These are phyloP conservation scores for Rhodotorula sp. DNA, from an alignment of 1,284 basidiomycete species.

Conservation along the genomic window DNA sequence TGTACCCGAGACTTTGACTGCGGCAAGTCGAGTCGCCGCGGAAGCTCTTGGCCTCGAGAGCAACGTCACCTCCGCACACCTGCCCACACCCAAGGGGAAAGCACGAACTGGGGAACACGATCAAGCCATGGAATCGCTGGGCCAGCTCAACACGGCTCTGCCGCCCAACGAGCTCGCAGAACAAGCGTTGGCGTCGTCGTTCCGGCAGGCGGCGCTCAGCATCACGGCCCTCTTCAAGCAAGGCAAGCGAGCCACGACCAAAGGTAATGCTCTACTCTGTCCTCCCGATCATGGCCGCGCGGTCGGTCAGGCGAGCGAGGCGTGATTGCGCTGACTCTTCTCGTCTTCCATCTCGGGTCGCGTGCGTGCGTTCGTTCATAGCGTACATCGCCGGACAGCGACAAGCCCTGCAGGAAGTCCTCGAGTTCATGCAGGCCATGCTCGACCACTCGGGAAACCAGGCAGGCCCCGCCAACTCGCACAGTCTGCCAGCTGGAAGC, in stretches of 20 bases:
- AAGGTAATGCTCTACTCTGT: slow-evolving; percentile 18
- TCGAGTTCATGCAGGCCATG: slow-evolving; percentile 39
- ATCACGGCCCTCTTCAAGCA: slow-evolving; percentile 38
- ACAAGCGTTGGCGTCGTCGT: slow-evolving; percentile 21
- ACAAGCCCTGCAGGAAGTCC: slow-evolving; percentile 40
- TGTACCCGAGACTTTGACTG: not conserved
- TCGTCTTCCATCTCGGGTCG: not conserved
- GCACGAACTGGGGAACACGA: no score
- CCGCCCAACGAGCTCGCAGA: slow-evolving; percentile 20
- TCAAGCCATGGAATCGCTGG: slow-evolving; percentile 32
- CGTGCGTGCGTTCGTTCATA: not conserved
- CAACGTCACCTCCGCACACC: not conserved
- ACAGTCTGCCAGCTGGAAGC: no score
- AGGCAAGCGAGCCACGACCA: slow-evolving; percentile 30
- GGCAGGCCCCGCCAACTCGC: not conserved
- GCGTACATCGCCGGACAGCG: slow-evolving; percentile 39
- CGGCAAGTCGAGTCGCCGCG: not conserved
- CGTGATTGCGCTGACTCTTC: no score
- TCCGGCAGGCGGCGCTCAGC: slow-evolving; percentile 32
- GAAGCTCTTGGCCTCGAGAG: not conserved
- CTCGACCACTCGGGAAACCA: slow-evolving; percentile 30
- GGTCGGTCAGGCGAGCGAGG: not conserved
- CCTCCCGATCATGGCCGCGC: no score
- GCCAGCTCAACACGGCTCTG: slow-evolving; percentile 23
- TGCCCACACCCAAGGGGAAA: no score